These are phyloP conservation scores for Sanguinoderma infundibulare DNA, from an alignment of 1,284 basidiomycete genomes.

Conservation along the genomic window DNA sequence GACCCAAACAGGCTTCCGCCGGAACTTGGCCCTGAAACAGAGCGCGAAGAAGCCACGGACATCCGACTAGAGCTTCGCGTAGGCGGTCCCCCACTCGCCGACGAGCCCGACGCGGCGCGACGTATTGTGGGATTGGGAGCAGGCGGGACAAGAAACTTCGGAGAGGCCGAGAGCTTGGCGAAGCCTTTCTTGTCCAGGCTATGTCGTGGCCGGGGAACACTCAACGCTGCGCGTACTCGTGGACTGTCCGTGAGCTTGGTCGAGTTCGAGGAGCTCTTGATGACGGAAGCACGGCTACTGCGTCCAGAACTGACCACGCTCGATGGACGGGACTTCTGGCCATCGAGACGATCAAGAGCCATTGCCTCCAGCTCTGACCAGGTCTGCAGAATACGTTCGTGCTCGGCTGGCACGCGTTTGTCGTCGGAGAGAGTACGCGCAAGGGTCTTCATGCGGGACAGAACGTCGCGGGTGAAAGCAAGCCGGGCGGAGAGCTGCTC, in stretches of 20 bases:
- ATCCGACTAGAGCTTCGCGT: slow-evolving; percentile 52
- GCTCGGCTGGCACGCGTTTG: slow-evolving; percentile 59
- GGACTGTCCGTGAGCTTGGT: slow-evolving; percentile 36
- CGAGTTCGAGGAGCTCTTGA: slow-evolving; percentile 29
- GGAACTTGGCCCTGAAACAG: slow-evolving; percentile 50
- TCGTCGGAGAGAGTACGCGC: slow-evolving; percentile 55
- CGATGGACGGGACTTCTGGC: slow-evolving; percentile 63
- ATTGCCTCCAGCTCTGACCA: slow-evolving; percentile 82
- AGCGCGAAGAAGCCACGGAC: slow-evolving; percentile 54
- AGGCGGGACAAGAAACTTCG: slow-evolving; percentile 53
- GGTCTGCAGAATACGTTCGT: slow-evolving; percentile 69
- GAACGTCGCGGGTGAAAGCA: slow-evolving; percentile 56
- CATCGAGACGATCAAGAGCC: slow-evolving; percentile 66
- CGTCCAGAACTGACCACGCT: slow-evolving; percentile 64
- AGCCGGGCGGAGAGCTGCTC: slow-evolving; percentile 68
- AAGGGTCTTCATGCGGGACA: slow-evolving; percentile 50
- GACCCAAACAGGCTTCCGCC: slow-evolving; percentile 48
- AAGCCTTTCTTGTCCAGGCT: slow-evolving; percentile 42
- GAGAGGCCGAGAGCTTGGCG: slow-evolving; percentile 52
- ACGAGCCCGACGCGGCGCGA: slow-evolving; percentile 53
- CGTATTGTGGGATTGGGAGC: slow-evolving; percentile 40
- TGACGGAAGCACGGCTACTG: slow-evolving; percentile 53
- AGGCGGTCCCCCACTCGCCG: slow-evolving; percentile 29
- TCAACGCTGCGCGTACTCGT: slow-evolving; percentile 17
- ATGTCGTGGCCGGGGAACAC: slow-evolving; percentile 27